These are phyloP conservation scores for Rhamnella rubrinervis DNA, from an alignment of 331 rosid species.

Conservation along the genomic window DNA sequence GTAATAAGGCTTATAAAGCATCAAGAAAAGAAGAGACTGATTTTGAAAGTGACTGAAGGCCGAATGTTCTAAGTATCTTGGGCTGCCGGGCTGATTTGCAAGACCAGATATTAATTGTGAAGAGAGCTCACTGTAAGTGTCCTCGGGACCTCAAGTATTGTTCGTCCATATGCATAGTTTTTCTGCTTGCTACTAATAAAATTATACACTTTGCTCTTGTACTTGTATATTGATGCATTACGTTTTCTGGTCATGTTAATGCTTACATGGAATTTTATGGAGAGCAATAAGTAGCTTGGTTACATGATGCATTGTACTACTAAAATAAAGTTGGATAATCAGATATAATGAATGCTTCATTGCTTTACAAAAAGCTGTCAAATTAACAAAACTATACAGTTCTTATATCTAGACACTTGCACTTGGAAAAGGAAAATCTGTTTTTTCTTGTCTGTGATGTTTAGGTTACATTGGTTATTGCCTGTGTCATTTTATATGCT, in stretches of 20 bases:
- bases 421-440: neutral
- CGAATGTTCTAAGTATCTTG: neutral
- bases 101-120: neutral
- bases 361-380: too few relatives aligned
- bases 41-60: conserved; percentile 54
- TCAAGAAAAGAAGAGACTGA: conserved; percentile 40
- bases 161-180: neutral
- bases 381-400: too few relatives aligned
- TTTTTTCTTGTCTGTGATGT: neutral
- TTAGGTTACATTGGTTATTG: neutral
- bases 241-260: neutral
- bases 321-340: too few relatives aligned
- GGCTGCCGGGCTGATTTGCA: neutral
- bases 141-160: neutral
- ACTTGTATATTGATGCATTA: too few relatives aligned
- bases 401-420: neutral
- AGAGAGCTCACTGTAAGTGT: neutral
- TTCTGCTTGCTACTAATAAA: neutral
- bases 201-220: neutral
- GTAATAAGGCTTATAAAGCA: conserved; percentile 29
- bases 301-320: too few relatives aligned
- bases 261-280: neutral
- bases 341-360: too few relatives aligned
- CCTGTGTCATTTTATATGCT: neutral
- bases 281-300: neutral